These are phyloP conservation scores for Plantago coronopus DNA, from an alignment of 305 asterid genomes.

Conservation along the genomic window DNA sequence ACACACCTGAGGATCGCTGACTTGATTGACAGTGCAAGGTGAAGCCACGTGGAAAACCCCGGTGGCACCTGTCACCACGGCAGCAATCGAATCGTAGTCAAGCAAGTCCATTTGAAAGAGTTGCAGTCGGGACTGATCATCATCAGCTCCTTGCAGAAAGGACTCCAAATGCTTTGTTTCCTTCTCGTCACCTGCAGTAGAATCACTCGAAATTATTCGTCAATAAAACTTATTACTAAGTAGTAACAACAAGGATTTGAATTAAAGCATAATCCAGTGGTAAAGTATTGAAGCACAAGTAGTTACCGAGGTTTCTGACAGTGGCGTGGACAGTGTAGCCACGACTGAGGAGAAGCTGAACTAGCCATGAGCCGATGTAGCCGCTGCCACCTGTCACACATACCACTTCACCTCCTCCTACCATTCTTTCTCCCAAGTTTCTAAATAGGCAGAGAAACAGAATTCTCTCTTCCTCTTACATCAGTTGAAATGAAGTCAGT, in stretches of 20 bases:
- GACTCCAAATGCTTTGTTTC: constrained; percentile 77
- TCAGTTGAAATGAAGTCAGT: too few species aligned
- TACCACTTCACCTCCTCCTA: constrained; percentile 42
- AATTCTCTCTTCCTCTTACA: too few species aligned
- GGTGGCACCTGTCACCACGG: constrained; percentile 56
- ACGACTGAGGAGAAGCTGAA: constrained; percentile 67
- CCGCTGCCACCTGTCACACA: constrained; percentile 96
- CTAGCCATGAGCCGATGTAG: constrained; percentile 69
- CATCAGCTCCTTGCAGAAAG: constrained; percentile 50
- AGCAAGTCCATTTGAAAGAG: constrained; percentile 78
- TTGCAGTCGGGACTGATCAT: constrained; percentile 57
- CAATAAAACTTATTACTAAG: too few species aligned
- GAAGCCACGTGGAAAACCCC: constrained; percentile 90
- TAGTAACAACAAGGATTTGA: too few species aligned
- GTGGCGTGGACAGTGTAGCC: constrained; percentile 91
- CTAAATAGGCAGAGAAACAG: too few species aligned
- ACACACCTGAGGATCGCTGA: constrained; percentile 67
- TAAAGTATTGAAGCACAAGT: too few species aligned
- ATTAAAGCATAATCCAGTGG: too few species aligned
- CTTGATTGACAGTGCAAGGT: constrained; percentile 62
- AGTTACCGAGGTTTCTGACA: constrained; percentile 63
- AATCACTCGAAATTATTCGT: too few species aligned
- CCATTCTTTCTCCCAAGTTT: not conserved
- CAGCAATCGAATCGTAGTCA: constrained; percentile 51
- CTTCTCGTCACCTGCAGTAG: constrained; percentile 47